Evolutionary conservation across 345 rosid species (phyloP).

Genomic region (Populus pruinosa): DNA sequence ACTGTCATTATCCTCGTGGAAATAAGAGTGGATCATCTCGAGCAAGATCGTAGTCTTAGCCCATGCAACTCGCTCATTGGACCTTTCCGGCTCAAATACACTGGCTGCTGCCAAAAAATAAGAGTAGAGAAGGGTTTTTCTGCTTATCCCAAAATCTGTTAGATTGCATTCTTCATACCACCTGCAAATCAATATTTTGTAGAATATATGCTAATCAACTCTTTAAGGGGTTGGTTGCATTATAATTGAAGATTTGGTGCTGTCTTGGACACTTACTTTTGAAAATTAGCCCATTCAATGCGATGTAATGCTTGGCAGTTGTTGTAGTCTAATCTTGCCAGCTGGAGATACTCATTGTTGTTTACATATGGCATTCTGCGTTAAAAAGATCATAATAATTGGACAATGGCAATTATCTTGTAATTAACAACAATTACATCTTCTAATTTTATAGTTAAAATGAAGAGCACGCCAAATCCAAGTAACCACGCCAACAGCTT

Average conservation of each 20-base stretch:
- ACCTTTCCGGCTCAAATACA: conserved; percentile 68
- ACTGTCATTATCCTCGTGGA: conserved; percentile 8
- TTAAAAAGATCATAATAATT: neutral
- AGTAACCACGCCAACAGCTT: neutral
- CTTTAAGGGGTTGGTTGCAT: neutral
- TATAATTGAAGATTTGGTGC: neutral
- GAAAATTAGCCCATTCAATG: conserved; percentile 66
- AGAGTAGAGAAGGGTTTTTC: conserved; percentile 41
- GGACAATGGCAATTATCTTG: neutral
- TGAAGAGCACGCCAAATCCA: too few relatives aligned
- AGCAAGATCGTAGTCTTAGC: conserved; percentile 57
- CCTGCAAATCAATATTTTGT: conserved; percentile 28
- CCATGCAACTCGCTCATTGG: conserved; percentile 75
- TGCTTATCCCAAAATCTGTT: conserved; percentile 43
- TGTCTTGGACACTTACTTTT: conserved; percentile 40
- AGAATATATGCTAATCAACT: neutral
- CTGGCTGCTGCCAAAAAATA: conserved; percentile 73
- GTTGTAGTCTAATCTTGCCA: conserved; percentile 85
- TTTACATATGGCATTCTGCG: conserved; percentile 81
- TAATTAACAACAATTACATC: too few relatives aligned
- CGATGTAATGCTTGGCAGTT: conserved; percentile 71
- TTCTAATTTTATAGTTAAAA: too few relatives aligned
- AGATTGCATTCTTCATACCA: conserved; percentile 60
- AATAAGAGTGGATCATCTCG: conserved; percentile 39
- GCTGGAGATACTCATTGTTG: conserved; percentile 63